phyloP scores from a whole-genome alignment of 2,329 filamentous ascomycete genomes.

The Aspergillus sp. region DNA sequence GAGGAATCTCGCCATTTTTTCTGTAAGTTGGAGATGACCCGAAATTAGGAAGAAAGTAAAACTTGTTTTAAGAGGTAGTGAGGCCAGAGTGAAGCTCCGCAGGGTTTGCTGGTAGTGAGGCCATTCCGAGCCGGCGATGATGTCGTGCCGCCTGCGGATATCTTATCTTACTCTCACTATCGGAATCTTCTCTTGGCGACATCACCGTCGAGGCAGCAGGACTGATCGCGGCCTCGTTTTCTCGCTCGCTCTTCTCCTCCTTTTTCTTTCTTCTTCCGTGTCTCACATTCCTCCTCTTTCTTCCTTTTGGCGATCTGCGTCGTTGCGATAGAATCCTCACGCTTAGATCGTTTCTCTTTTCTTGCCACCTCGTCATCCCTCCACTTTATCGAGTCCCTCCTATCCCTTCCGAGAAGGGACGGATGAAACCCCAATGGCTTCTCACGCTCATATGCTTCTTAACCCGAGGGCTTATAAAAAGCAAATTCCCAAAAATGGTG shows the following conservation, averaged over 20 bases:
- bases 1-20: constrained; percentile 21
- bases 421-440: constrained; percentile 31
- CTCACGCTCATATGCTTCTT: constrained; percentile 44
- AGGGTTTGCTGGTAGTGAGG: too few relatives aligned
- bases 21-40: not conserved
- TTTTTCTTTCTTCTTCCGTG: not conserved
- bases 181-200: constrained; percentile 14
- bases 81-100: not conserved
- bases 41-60: not conserved
- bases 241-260: not conserved
- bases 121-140: not conserved
- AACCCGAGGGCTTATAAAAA: constrained; percentile 44
- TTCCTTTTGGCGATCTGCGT: not conserved
- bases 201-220: constrained; percentile 1
- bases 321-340: not conserved
- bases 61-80: not conserved
- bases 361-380: not conserved
- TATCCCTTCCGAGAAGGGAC: constrained; percentile 14
- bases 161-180: constrained; percentile 1
- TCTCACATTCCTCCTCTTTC: not conserved
- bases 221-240: constrained; percentile 1
- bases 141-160: not conserved
- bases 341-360: constrained; percentile 1
- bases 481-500: constrained; percentile 37
- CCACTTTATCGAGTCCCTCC: not conserved